These are phyloP conservation scores for Sodiomyces alkalinus DNA, from an alignment of 2,329 filamentous ascomycete species.

Conservation along the genomic window DNA sequence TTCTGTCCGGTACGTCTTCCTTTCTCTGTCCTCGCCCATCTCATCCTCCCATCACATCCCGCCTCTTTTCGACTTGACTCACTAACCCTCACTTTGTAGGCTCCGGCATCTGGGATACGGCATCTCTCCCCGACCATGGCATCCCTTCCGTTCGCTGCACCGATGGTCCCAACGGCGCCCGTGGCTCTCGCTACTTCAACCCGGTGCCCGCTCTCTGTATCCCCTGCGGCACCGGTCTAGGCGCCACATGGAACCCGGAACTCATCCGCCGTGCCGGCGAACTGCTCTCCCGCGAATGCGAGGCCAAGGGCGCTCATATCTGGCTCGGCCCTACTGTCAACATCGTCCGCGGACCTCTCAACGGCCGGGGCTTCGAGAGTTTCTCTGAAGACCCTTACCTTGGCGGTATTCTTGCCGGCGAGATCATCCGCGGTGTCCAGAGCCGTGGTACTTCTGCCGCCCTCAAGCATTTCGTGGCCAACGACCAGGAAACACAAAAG, in stretches of 20 bases:
- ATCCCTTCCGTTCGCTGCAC: neutral
- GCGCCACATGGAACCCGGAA: conserved; percentile 20
- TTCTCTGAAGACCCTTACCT: conserved; percentile 37
- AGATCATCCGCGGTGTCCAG: conserved; percentile 17
- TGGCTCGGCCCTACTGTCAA: conserved; percentile 48
- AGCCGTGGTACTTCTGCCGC: conserved; percentile 15
- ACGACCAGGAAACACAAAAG: conserved; percentile 36
- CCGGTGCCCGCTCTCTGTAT: neutral
- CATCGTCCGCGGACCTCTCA: conserved; percentile 45
- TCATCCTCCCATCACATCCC: too few species aligned
- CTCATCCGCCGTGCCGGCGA: conserved; percentile 6
- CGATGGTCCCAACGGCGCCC: conserved; percentile 1
- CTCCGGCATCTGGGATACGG: conserved; percentile 21
- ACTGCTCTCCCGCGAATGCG: conserved; percentile 8
- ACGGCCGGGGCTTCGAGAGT: conserved; percentile 49
- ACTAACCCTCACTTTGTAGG: conserved; percentile 19
- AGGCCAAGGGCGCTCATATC: conserved; percentile 37
- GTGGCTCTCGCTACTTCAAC: conserved; percentile 2
- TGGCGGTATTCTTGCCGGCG: conserved; percentile 9
- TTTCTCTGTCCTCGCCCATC: conserved; percentile 21
- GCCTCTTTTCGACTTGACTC: too few species aligned
- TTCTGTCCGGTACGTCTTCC: conserved; percentile 8
- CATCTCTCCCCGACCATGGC: neutral
- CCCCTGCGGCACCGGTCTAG: conserved; percentile 13
- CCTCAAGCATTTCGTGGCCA: conserved; percentile 21